Evolutionary conservation across 2,329 filamentous ascomycete genomes (phyloP).

Genomic region (Fusarium nygamai): DNA sequence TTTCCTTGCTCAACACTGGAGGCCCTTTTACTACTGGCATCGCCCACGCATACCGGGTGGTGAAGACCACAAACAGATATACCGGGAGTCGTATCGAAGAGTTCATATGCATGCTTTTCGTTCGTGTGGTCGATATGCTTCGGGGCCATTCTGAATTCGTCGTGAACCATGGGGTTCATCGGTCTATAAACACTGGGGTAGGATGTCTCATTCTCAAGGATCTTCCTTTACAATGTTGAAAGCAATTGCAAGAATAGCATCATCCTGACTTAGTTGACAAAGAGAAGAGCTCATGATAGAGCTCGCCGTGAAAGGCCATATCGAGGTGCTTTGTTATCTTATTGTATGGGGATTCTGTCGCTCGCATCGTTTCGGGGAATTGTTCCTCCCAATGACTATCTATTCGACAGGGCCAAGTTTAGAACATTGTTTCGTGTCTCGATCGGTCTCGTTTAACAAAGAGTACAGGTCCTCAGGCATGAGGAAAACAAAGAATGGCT

Average conservation of each 20-base stretch:
- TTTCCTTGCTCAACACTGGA: neutral
- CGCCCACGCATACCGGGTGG: conserved; percentile 7
- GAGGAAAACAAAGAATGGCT: conserved; percentile 17
- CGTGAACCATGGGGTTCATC: neutral
- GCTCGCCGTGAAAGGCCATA: neutral
- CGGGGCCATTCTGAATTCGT: neutral
- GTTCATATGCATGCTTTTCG: neutral
- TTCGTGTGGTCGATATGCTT: conserved; percentile 9
- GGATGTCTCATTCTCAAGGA: neutral
- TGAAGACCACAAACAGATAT: conserved; percentile 4
- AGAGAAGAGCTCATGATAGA: neutral
- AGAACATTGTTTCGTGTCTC: neutral
- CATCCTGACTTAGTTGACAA: conserved; percentile 14
- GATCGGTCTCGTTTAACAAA: conserved; percentile 19
- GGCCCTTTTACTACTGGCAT: conserved; percentile 1
- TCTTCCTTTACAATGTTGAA: neutral
- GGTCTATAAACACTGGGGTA: conserved; percentile 4
- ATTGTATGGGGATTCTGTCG: neutral
- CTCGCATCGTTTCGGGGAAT: neutral
- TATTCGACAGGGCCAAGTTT: neutral
- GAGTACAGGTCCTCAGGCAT: neutral
- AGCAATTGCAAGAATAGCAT: conserved; percentile 17
- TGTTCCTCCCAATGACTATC: neutral
- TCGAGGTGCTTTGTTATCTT: conserved; percentile 9
- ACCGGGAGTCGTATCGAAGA: conserved; percentile 3